A percentile compares a stretch with the other conserved stretches of the same genome.
Conservation (phyloP, 2,329 filamentous ascomycete genomes). For the Plectosphaerella plurivora region DNA sequence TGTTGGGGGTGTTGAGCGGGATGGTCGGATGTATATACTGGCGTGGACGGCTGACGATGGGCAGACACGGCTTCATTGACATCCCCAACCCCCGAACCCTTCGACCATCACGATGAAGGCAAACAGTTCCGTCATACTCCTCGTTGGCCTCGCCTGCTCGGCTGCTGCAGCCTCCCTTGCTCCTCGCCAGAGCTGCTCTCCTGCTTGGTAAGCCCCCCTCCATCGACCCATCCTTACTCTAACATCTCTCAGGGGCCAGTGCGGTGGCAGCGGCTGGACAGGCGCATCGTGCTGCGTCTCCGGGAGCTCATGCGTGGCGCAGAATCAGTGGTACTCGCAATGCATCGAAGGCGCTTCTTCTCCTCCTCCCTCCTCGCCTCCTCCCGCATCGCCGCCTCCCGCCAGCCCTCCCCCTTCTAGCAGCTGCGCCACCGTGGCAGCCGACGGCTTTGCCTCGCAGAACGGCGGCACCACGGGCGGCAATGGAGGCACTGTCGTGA, state of each 20-base stretch:
- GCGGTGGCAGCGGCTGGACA: slow-evolving; percentile 37
- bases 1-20: neutral
- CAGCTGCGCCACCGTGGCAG: neutral
- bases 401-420: slow-evolving; percentile 4
- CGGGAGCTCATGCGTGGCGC: slow-evolving; percentile 30
- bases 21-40: neutral
- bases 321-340: slow-evolving; percentile 33
- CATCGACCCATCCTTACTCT: neutral
- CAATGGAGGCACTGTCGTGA: slow-evolving; percentile 13
- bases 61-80: neutral
- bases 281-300: slow-evolving; percentile 39
- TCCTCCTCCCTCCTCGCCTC: neutral
- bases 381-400: neutral
- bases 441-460: slow-evolving; percentile 17
- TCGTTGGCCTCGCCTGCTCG: neutral
- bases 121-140: neutral
- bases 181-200: neutral
- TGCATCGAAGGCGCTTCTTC: slow-evolving; percentile 20
- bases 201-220: neutral
- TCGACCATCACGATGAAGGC: neutral
- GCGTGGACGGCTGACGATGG: neutral
- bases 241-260: slow-evolving; percentile 26
- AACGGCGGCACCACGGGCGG: slow-evolving; percentile 19
- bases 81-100: neutral
- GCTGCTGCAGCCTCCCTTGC: neutral